phyloP scores from a whole-genome alignment of 805 yeast genomes.

The Torulaspora delbrueckii region DNA sequence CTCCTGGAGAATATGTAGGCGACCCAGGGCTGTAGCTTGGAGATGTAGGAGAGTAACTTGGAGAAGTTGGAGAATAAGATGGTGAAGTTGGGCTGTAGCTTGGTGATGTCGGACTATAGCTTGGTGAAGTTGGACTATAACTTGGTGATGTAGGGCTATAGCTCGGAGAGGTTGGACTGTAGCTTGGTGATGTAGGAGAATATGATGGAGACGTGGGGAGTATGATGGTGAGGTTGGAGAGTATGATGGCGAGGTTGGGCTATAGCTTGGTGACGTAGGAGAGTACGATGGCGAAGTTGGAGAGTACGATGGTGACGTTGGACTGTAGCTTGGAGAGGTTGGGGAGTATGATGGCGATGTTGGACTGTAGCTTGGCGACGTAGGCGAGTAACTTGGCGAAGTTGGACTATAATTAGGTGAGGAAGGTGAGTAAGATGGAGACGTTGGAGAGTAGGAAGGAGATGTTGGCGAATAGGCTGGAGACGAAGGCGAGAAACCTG shows the following conservation, averaged over 20 bases:
- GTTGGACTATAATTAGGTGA: conserved; percentile 60
- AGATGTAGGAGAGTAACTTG: conserved; percentile 53
- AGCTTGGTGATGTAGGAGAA: conserved; percentile 57
- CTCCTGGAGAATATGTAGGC: conserved; percentile 51
- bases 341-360: conserved; percentile 71
- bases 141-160: conserved; percentile 74
- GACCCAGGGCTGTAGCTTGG: conserved; percentile 64
- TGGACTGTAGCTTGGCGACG: conserved; percentile 61
- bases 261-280: conserved; percentile 46
- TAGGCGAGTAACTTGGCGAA: conserved; percentile 60
- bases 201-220: conserved; percentile 60
- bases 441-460: conserved; percentile 73
- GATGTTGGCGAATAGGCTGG: conserved; percentile 79
- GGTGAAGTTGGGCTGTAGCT: conserved; percentile 62
- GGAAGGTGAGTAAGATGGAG: conserved; percentile 43
- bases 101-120: conserved; percentile 68
- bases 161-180: conserved; percentile 39
- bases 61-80: conserved; percentile 64
- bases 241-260: conserved; percentile 65
- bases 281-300: conserved; percentile 57
- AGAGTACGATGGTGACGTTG: conserved; percentile 60
- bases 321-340: conserved; percentile 57
- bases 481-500: conserved; percentile 70
- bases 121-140: conserved; percentile 42
- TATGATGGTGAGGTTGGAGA: conserved; percentile 58